phyloP scores from a whole-genome alignment of 179 eudicot genomes.

The Silene noctiflora region DNA sequence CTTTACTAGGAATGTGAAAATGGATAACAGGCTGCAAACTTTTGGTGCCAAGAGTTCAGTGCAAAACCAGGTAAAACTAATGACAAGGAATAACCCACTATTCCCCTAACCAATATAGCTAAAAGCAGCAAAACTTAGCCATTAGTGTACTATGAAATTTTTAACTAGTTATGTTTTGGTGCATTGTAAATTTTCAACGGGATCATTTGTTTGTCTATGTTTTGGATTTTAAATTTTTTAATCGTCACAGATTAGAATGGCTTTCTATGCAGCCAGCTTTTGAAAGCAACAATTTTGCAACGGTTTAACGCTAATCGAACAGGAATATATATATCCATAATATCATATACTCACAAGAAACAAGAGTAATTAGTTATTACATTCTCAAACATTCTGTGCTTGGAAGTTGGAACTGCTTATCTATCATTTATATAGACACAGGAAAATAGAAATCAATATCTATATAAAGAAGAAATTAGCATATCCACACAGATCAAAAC shows the following conservation, averaged over 20 bases:
- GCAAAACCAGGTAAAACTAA: conserved; percentile 5
- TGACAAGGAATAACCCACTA: not conserved
- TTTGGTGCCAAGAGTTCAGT: not conserved
- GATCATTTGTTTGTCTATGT: too few species aligned
- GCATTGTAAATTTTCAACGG: too few species aligned
- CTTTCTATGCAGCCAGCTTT: too few species aligned
- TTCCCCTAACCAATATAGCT: not conserved
- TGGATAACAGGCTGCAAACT: not conserved
- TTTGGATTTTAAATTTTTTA: too few species aligned
- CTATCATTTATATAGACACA: not conserved
- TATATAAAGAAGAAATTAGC: not conserved
- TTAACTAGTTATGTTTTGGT: too few species aligned
- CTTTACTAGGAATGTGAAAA: conserved; percentile 7
- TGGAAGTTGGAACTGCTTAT: not conserved
- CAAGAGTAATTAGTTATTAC: not conserved
- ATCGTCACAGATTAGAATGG: too few species aligned
- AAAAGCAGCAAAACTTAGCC: not conserved
- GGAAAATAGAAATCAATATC: not conserved
- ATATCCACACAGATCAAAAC: not conserved
- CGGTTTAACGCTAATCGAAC: not conserved
- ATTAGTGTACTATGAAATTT: not conserved
- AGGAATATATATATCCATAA: not conserved
- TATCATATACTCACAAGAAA: not conserved
- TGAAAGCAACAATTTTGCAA: too few species aligned
- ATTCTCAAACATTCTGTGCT: not conserved